Evolutionary conservation across 1,284 basidiomycete genomes (phyloP).

Genomic region (Boletus holoroseus): DNA sequence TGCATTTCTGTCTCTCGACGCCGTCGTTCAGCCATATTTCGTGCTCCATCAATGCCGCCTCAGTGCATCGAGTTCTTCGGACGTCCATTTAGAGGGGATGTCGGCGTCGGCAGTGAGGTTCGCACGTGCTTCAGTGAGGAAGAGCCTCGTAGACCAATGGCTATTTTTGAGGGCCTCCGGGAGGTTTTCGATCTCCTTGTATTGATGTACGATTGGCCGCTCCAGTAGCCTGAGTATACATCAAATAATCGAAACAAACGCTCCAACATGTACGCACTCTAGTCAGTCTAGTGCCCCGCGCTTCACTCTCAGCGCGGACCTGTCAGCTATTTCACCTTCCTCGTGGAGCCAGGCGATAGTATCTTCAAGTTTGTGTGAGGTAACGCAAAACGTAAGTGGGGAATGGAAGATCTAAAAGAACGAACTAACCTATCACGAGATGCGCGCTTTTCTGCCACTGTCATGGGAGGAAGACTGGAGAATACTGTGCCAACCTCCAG

Average conservation of each 20-base stretch:
- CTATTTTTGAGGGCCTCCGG: conserved; percentile 69
- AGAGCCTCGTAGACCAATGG: conserved; percentile 72
- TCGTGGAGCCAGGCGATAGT: conserved; percentile 82
- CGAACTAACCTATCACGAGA: conserved; percentile 56
- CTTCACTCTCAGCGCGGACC: conserved; percentile 66
- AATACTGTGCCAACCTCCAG: conserved; percentile 61
- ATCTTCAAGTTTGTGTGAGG: conserved; percentile 55
- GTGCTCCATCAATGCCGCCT: conserved; percentile 69
- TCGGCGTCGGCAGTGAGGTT: conserved; percentile 65
- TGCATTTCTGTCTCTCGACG: conserved; percentile 74
- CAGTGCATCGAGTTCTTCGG: conserved; percentile 70
- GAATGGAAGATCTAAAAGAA: not conserved
- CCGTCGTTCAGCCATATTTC: conserved; percentile 75
- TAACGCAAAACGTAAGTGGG: conserved; percentile 2
- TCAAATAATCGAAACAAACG: conserved; percentile 8
- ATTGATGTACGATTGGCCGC: conserved; percentile 76
- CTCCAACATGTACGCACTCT: conserved; percentile 54
- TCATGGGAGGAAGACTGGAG: conserved; percentile 66
- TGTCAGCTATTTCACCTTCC: conserved; percentile 79
- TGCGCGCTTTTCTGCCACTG: conserved; percentile 63
- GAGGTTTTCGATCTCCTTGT: conserved; percentile 79
- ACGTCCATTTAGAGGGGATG: conserved; percentile 71
- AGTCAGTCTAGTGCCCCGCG: conserved; percentile 69
- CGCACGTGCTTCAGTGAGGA: conserved; percentile 72
- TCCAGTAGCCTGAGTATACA: conserved; percentile 59